Percentiles rank a stretch among this genome's conserved stretches.
Evolutionary conservation across 1,139 yeast species (phyloP).

Genomic region (Ogataea hybrid): DNA sequence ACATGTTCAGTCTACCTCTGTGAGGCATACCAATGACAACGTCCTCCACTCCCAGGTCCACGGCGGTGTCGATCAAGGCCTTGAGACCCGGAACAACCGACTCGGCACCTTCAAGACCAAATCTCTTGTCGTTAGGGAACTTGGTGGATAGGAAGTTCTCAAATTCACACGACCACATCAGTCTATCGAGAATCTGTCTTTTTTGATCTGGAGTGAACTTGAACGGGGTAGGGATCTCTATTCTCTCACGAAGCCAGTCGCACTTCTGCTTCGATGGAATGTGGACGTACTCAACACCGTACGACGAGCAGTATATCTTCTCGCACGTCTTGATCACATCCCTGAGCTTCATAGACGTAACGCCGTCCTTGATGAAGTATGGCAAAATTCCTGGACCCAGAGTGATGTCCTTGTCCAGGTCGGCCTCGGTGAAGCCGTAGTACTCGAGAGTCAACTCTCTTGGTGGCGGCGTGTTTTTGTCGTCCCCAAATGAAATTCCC

Average conservation of each 20-base stretch:
- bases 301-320: constrained; percentile 78
- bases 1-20: constrained; percentile 97
- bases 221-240: constrained; percentile 89
- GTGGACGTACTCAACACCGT: constrained; percentile 95
- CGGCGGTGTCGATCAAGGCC: constrained; percentile 91
- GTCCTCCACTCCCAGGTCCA: constrained; percentile 91
- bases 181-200: constrained; percentile 93
- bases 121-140: constrained; percentile 98
- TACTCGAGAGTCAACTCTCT: constrained; percentile 87
- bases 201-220: constrained; percentile 85
- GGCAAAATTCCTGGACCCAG: constrained; percentile 98
- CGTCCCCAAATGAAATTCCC: constrained; percentile 81
- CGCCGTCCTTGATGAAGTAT: constrained; percentile 68
- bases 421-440: constrained; percentile 87
- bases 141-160: constrained; percentile 90
- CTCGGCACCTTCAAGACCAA: constrained; percentile 98
- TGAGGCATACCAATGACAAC: constrained; percentile 99
- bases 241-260: constrained; percentile 97
- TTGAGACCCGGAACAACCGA: constrained; percentile 96
- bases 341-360: constrained; percentile 63
- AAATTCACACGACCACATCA: constrained; percentile 94
- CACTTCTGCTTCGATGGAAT: constrained; percentile 94
- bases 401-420: constrained; percentile 77
- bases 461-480: constrained; percentile 52
- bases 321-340: constrained; percentile 82